Evolutionary conservation across 139 green algal species (phyloP), one percentile per base, ranked within the genome.

Genomic region (Chlamydomonas schloesseri): DNA sequence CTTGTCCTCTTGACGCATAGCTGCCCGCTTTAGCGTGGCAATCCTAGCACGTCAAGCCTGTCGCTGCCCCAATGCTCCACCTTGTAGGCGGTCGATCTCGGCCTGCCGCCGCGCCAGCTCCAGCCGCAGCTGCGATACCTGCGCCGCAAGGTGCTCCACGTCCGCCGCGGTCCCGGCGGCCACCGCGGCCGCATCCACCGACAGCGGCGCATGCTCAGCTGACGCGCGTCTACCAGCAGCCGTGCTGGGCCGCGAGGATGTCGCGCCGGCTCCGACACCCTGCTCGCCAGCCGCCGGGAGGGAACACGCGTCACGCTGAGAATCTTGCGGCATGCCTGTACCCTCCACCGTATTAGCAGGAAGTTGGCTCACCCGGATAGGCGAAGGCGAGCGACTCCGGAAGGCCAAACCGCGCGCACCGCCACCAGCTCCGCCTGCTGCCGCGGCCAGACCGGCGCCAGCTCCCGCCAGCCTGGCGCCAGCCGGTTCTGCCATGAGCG

Each of bases 101-200:
- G 89, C 89, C 62, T 92, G 81, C 1, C 65, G 65, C 28, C 58
- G 71, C 0, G 89, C 86, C 24, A 92, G 58, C 10, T 78, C 62
- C 15, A 92, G 53, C 14, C 86, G 36, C 81, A 92, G 82, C 67
- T 84, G 50, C 31, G 86, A 67, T 17, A 91, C 58, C 86, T 92
- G 84, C 10, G 60, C 57, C 5, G 85, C 69, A 14, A 92, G 75
- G 70, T 88, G 81, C 68, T 83, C 67, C 23, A 50, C 73, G 13
- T 62, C 53, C 13, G 67, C 80, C 6, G 29, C 53, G 42, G 42
- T 8, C 42, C 42, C 42, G 42, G 42, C 42, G 5, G 42, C 42
- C 6, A 50, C 8, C 42, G 42, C 42, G 42, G 42, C 42, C 29
- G 50, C 69, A 6, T n/a, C 80, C 67, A 24, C 33, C 46, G 29